phyloP scores from a whole-genome alignment of 305 asterid species.

The Fraxinus sp. region DNA sequence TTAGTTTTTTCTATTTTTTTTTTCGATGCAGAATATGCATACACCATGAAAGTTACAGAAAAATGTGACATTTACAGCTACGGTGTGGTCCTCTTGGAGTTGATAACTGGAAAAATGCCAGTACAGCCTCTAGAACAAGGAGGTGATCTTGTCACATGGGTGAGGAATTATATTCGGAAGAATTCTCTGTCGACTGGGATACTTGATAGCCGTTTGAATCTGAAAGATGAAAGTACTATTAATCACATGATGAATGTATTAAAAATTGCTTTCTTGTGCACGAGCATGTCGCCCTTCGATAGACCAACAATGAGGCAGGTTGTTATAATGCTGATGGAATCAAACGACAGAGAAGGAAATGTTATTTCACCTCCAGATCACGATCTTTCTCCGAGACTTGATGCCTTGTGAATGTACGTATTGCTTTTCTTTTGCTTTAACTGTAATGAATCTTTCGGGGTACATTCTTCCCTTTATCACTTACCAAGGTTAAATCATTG shows the following conservation, averaged over 20 bases:
- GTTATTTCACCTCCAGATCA: constrained; percentile 47
- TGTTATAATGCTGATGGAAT: constrained; percentile 77
- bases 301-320: constrained; percentile 90
- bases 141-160: constrained; percentile 81
- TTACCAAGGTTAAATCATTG: constrained; percentile 22
- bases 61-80: constrained; percentile 92
- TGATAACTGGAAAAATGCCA: constrained; percentile 80
- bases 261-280: constrained; percentile 77
- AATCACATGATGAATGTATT: constrained; percentile 74
- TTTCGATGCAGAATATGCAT: constrained; percentile 73
- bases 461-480: constrained; percentile 29
- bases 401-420: constrained; percentile 41
- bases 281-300: constrained; percentile 63
- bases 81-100: constrained; percentile 83
- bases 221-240: constrained; percentile 43
- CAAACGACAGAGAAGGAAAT: constrained; percentile 59
- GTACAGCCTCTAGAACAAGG: constrained; percentile 88
- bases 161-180: constrained; percentile 49
- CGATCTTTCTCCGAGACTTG: constrained; percentile 41
- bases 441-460: constrained; percentile 27
- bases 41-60: constrained; percentile 95
- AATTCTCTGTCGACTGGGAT: constrained; percentile 62
- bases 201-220: constrained; percentile 60
- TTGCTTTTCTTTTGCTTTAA: constrained; percentile 19
- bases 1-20: not conserved